Evolutionary conservation across 1,284 basidiomycete species (phyloP), one percentile per base, ranked within the genome.

Genomic region (Golubevia sp.): DNA sequence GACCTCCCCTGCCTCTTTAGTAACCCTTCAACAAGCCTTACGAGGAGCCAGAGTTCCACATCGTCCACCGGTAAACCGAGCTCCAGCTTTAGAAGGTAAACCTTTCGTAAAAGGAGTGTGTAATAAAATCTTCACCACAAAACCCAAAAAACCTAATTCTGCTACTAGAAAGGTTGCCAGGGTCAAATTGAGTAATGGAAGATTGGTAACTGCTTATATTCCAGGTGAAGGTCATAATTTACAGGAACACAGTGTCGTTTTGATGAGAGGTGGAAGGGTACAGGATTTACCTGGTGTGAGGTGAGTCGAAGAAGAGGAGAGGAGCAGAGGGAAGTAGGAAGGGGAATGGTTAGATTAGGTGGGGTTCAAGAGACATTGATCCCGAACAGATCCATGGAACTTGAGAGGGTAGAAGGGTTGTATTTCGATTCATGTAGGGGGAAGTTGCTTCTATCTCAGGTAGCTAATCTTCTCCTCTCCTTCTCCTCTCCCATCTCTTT

Each of bases 111-210:
- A 81, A 61, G 80, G 80, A 44, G 80, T 82, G 2, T 82, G 80
- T 67, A 68, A 71, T 56, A 74, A 75, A 49, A 76, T 83, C 62
- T 83, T 80, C 56, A 83, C 80, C 38, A 77, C 77, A 34, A 94
- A 92, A 81, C 97, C 97, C 24, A 97, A 95, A 87, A 99, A 99
- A 84, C 97, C 97, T 70, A 99, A 99, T 86, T 99, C 96, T 50
- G 95, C 95, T 52, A 94, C 97, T 80, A 92, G 97, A 68, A 99
- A 98, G 86, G 93, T 98, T 64, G 94, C 94, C 50, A 89, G 93
- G 81, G 91, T 99, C 73, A 96, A 96, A 86, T 87, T 99, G 56
- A 89, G 91, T 34, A 96, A 91, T 34, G 97, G 97, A 57, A 91
- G 92, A 84, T 91, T 90, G 49, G 88, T 95, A 63, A 91, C 92